Evolutionary conservation across 148 eudicot genomes (phyloP), one percentile per base, ranked within the genome.

Genomic region (Rhododendron ovatum): DNA sequence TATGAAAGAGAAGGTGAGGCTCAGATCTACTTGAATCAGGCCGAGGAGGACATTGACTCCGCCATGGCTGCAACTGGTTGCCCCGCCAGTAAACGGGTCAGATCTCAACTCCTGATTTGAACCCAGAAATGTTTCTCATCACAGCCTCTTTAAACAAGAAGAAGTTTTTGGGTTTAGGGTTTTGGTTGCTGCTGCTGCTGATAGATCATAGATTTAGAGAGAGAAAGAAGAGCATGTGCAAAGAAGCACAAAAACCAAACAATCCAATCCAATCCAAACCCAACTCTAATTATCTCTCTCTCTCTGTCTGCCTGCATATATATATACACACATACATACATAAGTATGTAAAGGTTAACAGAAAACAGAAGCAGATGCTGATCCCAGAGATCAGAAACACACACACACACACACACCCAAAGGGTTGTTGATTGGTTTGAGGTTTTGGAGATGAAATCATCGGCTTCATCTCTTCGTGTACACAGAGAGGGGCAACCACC

Each of bases 401-500:
- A 48, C 51, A 10, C 12, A 28, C n/a, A 76, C 79, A 41, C 79
- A 77, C 80, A 22, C 80, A 77, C 80, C 80, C 80, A 41, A 77
- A 22, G 80, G 80, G 80, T 41, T 77, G 53, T 77, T 77, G 80
- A 22, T 77, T 43, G 22, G 18, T 73, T 43, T 3, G 51, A 77
- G 51, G 11, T 20, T 26, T 69, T 28, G 28, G 80, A 77, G 50
- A 10, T 77, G 80, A 77, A 77, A 77, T 77, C 80, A 77, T 77
- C 26, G 80, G 80, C 80, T 77, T 77, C 14, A 20, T 22, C 22
- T 37, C 41, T 28, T 37, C 12, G 6, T 75, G 24, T 1, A 41
- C 8, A 28, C 51, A 77, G 80, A 77, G 51, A 77, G 51, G 80
- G 80, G 51, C 80, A 43, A 77, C 80, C 80, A 77, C 80, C 80